These are phyloP conservation scores for Ophiostoma sp. DNA, from an alignment of 2,329 filamentous ascomycete species.

Conservation along the genomic window DNA sequence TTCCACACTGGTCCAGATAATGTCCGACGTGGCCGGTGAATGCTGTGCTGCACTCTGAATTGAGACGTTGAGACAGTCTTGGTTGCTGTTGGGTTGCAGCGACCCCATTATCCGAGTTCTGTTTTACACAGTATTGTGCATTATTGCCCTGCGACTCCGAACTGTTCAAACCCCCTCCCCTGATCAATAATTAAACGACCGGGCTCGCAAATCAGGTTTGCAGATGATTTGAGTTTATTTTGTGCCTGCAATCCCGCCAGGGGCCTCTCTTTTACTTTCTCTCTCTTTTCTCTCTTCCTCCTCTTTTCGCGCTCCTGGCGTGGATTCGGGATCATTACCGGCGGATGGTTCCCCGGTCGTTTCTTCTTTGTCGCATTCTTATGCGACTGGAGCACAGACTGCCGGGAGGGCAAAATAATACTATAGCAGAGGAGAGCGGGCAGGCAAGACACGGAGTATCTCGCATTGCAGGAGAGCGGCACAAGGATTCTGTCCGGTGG, in stretches of 20 bases:
- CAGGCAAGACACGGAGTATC: no score
- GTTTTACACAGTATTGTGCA: no score
- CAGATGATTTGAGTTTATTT: slow-evolving; percentile 5
- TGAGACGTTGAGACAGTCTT: slow-evolving; percentile 4
- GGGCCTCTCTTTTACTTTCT: not conserved
- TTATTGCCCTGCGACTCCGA: not conserved
- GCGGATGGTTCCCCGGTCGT: slow-evolving; percentile 2
- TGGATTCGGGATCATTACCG: not conserved
- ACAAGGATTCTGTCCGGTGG: slow-evolving; percentile 3
- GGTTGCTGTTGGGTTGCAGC: not conserved
- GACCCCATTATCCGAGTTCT: no score
- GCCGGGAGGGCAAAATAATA: not conserved
- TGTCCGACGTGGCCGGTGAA: slow-evolving; percentile 1
- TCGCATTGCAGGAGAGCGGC: not conserved
- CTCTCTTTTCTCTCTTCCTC: no score
- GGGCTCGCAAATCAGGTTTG: not conserved
- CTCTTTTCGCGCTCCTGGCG: not conserved
- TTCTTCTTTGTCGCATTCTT: slow-evolving; percentile 8
- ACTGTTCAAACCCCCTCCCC: not conserved
- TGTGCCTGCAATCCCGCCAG: not conserved
- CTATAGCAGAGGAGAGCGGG: no score
- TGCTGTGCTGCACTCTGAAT: not conserved
- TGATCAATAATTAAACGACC: not conserved
- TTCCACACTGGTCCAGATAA: not conserved
- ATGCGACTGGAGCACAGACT: slow-evolving; percentile 7